Base-by-base conservation (phyloP, 352 stramenopile species). In the Halophytophthora polymorphica region DNA sequence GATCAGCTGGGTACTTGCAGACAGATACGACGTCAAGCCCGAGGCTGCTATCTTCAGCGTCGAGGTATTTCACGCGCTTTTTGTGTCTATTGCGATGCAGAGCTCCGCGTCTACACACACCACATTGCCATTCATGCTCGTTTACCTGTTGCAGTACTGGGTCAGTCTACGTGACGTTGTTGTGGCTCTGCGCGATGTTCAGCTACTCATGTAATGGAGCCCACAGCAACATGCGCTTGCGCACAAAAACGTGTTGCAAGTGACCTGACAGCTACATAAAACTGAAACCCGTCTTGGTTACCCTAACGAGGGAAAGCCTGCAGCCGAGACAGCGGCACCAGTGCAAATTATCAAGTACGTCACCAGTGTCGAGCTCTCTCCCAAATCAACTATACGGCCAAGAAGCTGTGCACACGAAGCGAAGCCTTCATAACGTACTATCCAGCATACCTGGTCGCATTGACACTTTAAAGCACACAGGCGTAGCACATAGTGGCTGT, bases 91-190 rank as follows among this genome's bases (percentile, higher is more conserved):
- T 40, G 58, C 50, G 6, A 58, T 68, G 35, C 54, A 69, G 29
- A 56, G 34, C 19, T 35, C 54, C 4, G 56, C 52, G 6, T 66
- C 64, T 0, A 56, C 54, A 25, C 33, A 33, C 6, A 69, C 69
- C 1, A 66, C 58, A 0, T 38, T 59, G 3, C 36, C 50, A 0
- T 45, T 84, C 11, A 70, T 75, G 41, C n/a, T 13, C 2, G 36
- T 79, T 2, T 67, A 84, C 19, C 40, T 69, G 12, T 18, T 56
- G 0, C 68, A 77, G 8, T 52, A 68, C 1, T 78, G 56, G 33
- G 14, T 68, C 0, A 63, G 66, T 0, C 63, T 77, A 19, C 36
- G 47, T 22, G 58, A 71, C 19, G 50, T 77, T 6, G 13, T 64
- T 0, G 31, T 47, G 7, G 22, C 57, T 39, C 21, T 58, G 2